A percentile compares a stretch with the other conserved stretches of the same genome.
phyloP scores from a whole-genome alignment of 2,329 filamentous ascomycete species.

The Karstenula rhodostoma region DNA sequence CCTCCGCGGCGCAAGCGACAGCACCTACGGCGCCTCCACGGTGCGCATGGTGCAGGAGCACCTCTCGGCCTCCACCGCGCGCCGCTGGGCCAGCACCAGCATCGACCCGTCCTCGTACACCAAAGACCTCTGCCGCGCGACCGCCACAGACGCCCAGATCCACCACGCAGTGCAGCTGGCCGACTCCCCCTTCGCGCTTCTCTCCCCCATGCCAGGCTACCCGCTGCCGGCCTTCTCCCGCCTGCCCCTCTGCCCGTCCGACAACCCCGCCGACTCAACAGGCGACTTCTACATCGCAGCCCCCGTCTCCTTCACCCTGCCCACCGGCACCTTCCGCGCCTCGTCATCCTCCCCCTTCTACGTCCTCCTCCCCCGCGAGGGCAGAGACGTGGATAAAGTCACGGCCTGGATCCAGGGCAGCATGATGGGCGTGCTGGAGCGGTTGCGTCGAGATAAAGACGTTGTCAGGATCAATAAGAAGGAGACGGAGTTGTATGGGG shows the following conservation, averaged over 20 bases:
- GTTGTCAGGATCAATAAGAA: constrained; percentile 24
- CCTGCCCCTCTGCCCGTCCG: constrained; percentile 36
- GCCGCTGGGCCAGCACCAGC: constrained; percentile 34
- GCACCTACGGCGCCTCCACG: constrained; percentile 27
- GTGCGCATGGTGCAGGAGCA: constrained; percentile 35
- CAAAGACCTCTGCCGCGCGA: constrained; percentile 28
- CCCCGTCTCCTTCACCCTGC: constrained; percentile 33
- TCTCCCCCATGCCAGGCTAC: background rate
- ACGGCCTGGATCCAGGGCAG: constrained; percentile 37
- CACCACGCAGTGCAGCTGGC: constrained; percentile 37
- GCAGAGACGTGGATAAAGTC: constrained; percentile 25
- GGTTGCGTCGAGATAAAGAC: constrained; percentile 33
- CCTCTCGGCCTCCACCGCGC: constrained; percentile 28
- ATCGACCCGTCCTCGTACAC: constrained; percentile 31
- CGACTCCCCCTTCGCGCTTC: constrained; percentile 35
- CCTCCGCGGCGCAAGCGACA: constrained; percentile 32
- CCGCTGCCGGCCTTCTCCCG: constrained; percentile 35
- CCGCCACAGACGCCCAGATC: constrained; percentile 30
- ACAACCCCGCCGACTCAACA: constrained; percentile 10
- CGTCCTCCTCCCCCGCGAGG: constrained; percentile 29
- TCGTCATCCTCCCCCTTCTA: constrained; percentile 27
- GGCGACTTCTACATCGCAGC: constrained; percentile 29
- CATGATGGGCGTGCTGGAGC: constrained; percentile 43
- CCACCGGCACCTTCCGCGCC: constrained; percentile 23
- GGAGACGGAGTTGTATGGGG: constrained; percentile 35